Percentiles rank a stretch among this genome's conserved stretches.
Evolutionary conservation across 73 alveolate species (phyloP).

Genomic region (Paramecium tetraurelia): DNA sequence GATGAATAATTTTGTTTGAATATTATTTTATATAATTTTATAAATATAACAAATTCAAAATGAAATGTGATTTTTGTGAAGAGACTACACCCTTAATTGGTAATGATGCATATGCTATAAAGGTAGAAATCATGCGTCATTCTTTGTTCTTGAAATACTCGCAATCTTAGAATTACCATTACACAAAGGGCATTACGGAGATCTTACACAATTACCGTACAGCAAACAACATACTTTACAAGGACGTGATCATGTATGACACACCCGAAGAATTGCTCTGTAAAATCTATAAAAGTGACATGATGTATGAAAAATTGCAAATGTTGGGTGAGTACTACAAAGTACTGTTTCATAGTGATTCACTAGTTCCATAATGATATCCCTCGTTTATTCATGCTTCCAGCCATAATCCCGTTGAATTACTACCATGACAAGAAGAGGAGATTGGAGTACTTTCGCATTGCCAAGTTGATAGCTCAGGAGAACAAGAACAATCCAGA

Average conservation of each 20-base stretch:
- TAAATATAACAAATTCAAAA: not conserved
- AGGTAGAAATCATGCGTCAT: slow-evolving; percentile 6
- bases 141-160: slow-evolving; percentile 31
- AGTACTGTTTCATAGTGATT: not conserved
- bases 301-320: slow-evolving; percentile 13
- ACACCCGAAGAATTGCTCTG: not conserved
- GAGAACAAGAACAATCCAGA: slow-evolving; percentile 62
- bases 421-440: slow-evolving; percentile 58
- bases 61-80: slow-evolving; percentile 23
- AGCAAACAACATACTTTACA: not conserved
- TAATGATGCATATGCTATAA: not conserved
- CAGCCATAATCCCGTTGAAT: slow-evolving; percentile 9
- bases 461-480: slow-evolving; percentile 50
- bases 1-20: not conserved
- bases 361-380: slow-evolving; percentile 50
- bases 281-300: not conserved
- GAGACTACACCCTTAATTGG: not conserved
- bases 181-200: not conserved
- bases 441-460: slow-evolving; percentile 54
- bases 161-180: slow-evolving; percentile 16
- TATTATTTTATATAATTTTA: not conserved
- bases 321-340: slow-evolving; percentile 55
- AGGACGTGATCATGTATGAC: not conserved
- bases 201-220: not conserved
- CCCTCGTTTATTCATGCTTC: slow-evolving; percentile 54